Evolutionary conservation across 768 basidiomycete genomes (phyloP), one percentile per base, ranked within the genome.

Genomic region (Tylopilus balloui): DNA sequence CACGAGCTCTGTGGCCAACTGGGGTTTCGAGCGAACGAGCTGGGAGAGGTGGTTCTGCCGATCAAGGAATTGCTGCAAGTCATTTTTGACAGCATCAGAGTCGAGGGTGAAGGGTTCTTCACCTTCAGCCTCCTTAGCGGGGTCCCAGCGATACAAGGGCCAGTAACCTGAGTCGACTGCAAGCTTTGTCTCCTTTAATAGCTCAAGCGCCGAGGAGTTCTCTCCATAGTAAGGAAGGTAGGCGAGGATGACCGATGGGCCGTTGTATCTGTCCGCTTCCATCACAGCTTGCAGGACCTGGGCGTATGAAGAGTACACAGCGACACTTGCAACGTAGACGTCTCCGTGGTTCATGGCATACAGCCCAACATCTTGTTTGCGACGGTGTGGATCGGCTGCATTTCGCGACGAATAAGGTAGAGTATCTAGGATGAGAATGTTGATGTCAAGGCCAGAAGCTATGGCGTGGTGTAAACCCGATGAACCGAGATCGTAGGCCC

Each of bases 271-370:
- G 65, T 97, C 96, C 4, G 96, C 96, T 63, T 98, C 96, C 48
- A 85, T 74, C 50, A 99, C 63, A 5, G 92, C 80, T 67, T 96
- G 94, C 36, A 98, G 78, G 25, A 95, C 92, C 61, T 97, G 95
- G 0, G 87, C 78, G 66, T 98, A 98, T 15, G 93, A 95, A 23
- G 92, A 90, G 71, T 95, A 98, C 51, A 97, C 85, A 4, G 96
- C 96, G 29, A 95, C 79, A 60, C 90, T 92, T 9, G 94, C 93
- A 47, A 96, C 96, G 65, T 89, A 99, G 51, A 93, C 92, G 63
- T 93, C 88, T 11, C 95, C 95, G 66, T 96, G 88, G 72, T 96
- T 98, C 88, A 98, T 93, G 21, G 95, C 96, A 62, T 99, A 99
- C 42, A 99, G 74, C 3, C 95, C 96, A 43, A 94, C 88, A 67